phyloP scores from a whole-genome alignment of 2,329 filamentous ascomycete genomes.

The Microsporum audouinii region DNA sequence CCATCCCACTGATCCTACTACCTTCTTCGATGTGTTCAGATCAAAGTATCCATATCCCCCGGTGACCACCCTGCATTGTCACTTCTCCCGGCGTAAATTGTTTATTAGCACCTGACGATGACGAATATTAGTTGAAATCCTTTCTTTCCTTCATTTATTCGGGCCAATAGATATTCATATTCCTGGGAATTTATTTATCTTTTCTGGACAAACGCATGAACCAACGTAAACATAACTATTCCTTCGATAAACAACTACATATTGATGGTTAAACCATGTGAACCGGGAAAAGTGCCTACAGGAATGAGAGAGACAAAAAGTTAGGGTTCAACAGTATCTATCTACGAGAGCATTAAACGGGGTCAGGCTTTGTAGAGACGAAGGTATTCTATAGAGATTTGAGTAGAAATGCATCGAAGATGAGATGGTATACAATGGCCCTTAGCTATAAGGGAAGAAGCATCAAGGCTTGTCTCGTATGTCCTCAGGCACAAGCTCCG shows the following conservation, averaged over 20 bases:
- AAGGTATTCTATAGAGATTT: not conserved
- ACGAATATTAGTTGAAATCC: not conserved
- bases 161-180: not conserved
- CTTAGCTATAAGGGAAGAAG: too few relatives aligned
- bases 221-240: too few relatives aligned
- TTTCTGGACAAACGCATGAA: not conserved
- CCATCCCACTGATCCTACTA: not conserved
- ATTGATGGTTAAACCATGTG: too few relatives aligned
- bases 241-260: too few relatives aligned
- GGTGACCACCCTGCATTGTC: not conserved
- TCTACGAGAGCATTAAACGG: not conserved
- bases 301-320: not conserved
- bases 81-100: not conserved
- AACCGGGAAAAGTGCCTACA: too few relatives aligned
- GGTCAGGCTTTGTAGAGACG: not conserved
- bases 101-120: not conserved
- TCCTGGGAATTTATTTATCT: not conserved
- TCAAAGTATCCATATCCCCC: not conserved
- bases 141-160: not conserved
- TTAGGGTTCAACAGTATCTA: not conserved
- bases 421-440: too few relatives aligned
- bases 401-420: too few relatives aligned
- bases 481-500: conserved; percentile 1
- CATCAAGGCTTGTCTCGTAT: too few relatives aligned
- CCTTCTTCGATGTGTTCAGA: not conserved